A percentile compares a stretch with the other conserved stretches of the same genome.
phyloP scores from a whole-genome alignment of 371 early-diverging fungal species.

The Cokeromyces recurvatus region DNA sequence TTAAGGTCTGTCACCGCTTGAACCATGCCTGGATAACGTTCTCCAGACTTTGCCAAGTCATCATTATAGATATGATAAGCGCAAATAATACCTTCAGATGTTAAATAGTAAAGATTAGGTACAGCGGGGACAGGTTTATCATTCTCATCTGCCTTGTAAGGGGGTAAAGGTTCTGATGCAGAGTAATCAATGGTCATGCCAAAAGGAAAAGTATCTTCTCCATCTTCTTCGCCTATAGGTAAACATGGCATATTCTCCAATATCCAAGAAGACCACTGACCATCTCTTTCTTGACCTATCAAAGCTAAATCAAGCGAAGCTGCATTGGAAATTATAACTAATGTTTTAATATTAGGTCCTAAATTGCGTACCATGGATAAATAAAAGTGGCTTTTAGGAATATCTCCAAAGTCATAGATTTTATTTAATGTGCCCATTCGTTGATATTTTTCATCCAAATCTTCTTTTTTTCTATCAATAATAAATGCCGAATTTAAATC shows the following conservation, averaged over 20 bases:
- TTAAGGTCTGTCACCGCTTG: no score
- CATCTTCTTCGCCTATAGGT: constrained; percentile 30
- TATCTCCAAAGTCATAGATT: constrained; percentile 20
- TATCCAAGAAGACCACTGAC: constrained; percentile 38
- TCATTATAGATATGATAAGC: constrained; percentile 35
- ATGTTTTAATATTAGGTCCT: constrained; percentile 21
- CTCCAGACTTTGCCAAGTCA: constrained; percentile 15
- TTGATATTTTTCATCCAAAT: constrained; percentile 5
- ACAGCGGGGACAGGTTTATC: constrained; percentile 30
- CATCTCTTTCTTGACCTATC: constrained; percentile 31
- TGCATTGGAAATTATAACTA: constrained; percentile 28
- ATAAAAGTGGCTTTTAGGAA: constrained; percentile 30
- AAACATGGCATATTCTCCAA: constrained; percentile 20
- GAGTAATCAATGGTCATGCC: constrained; percentile 41
- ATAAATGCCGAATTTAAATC: constrained; percentile 7
- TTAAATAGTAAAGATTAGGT: constrained; percentile 33
- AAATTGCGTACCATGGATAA: constrained; percentile 31
- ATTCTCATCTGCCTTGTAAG: constrained; percentile 26
- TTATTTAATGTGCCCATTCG: constrained; percentile 23
- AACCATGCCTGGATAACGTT: constrained; percentile 5
- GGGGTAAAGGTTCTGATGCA: constrained; percentile 29
- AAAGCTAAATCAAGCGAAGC: constrained; percentile 33
- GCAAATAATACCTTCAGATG: constrained; percentile 37
- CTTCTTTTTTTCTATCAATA: background rate
- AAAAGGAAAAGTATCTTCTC: constrained; percentile 35